These are phyloP conservation scores for Fusarium dlaminii DNA, from an alignment of 2,329 filamentous ascomycete species.

Conservation along the genomic window DNA sequence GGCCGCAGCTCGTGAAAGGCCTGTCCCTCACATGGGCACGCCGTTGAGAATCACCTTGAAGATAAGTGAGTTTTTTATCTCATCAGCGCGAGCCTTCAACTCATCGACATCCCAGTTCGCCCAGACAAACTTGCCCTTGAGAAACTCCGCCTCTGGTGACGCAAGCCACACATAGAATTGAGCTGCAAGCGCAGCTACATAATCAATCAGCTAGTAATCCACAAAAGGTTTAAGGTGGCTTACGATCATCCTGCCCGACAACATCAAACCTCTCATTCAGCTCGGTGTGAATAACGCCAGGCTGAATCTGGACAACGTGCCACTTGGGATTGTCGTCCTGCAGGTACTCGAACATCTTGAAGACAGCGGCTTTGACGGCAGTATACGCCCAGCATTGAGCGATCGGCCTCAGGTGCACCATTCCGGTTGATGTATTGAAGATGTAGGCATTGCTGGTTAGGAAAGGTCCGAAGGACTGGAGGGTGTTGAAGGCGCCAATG, in stretches of 20 bases:
- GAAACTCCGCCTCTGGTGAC: neutral
- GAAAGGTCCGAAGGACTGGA: neutral
- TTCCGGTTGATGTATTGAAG: neutral
- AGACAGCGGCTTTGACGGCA: neutral
- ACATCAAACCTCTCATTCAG: neutral
- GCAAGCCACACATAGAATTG: neutral
- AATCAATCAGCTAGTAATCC: neutral
- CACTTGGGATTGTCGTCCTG: neutral
- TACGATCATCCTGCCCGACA: neutral
- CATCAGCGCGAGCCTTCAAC: neutral
- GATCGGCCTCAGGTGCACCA: neutral
- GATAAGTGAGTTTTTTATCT: neutral
- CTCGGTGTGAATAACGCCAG: neutral
- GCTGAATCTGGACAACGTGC: neutral
- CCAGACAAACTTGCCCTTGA: neutral
- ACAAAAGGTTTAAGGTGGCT: neutral
- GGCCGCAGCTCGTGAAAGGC: neutral
- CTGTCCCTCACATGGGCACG: neutral
- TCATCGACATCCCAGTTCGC: neutral
- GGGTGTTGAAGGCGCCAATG: neutral
- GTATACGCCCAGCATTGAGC: neutral
- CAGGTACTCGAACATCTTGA: neutral
- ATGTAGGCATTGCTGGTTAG: neutral
- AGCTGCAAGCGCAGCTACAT: neutral
- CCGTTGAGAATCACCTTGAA: neutral